phyloP scores from a whole-genome alignment of 495 filamentous ascomycete genomes.

The Neohortaea acidophila region DNA sequence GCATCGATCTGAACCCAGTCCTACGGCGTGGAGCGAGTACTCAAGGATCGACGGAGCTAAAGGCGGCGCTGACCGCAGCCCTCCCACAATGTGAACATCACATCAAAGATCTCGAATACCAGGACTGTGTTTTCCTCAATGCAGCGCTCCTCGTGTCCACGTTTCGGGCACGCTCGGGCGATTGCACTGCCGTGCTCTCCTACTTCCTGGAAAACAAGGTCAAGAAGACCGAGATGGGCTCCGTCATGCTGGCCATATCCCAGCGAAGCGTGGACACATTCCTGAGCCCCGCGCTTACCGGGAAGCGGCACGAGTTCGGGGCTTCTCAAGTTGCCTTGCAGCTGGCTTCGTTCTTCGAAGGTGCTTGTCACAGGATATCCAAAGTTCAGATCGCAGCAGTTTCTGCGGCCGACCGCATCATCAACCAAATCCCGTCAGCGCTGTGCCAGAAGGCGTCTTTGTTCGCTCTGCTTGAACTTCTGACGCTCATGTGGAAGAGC shows the following conservation, averaged over 20 bases:
- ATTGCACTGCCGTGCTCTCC: conserved; percentile 70
- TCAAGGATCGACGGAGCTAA: conserved; percentile 65
- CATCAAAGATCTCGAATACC: conserved; percentile 65
- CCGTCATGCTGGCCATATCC: conserved; percentile 73
- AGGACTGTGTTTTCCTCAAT: conserved; percentile 79
- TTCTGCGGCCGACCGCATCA: conserved; percentile 67
- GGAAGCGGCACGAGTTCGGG: conserved; percentile 56
- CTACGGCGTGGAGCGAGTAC: conserved; percentile 65
- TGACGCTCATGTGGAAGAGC: conserved; percentile 86
- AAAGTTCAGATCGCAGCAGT: conserved; percentile 75
- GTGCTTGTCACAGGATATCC: conserved; percentile 83
- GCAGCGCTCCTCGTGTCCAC: conserved; percentile 74
- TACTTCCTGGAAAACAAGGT: conserved; percentile 90
- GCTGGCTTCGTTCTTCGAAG: conserved; percentile 64
- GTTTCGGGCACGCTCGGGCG: conserved; percentile 63
- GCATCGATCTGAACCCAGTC: conserved; percentile 87
- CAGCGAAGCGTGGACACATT: conserved; percentile 58
- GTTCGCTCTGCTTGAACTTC: conserved; percentile 78
- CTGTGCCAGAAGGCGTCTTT: conserved; percentile 79
- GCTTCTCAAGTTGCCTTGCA: conserved; percentile 77
- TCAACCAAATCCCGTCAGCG: conserved; percentile 68
- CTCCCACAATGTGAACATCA: conserved; percentile 61
- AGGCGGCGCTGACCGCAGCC: conserved; percentile 52
- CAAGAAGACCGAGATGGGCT: conserved; percentile 60
- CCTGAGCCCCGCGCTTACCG: conserved; percentile 52